Conservation (phyloP, 2,329 filamentous ascomycete genomes). For the Hypoxylon sp. region DNA sequence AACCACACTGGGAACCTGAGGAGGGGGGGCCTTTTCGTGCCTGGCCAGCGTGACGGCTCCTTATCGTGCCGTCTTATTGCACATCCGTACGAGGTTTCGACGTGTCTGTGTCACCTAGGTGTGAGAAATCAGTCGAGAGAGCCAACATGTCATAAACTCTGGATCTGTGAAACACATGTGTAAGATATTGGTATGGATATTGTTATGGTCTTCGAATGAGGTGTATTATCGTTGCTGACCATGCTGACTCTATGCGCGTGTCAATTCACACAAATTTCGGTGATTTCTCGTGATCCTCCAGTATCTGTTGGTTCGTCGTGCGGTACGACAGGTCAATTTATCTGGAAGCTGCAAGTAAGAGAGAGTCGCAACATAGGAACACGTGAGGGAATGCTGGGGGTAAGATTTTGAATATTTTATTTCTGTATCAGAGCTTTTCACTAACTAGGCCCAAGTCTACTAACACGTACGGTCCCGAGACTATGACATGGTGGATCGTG, state of each 20-base stretch:
- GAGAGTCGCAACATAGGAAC: background rate
- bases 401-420: conserved; percentile 13
- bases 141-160: background rate
- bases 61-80: conserved; percentile 17
- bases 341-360: conserved; percentile 4
- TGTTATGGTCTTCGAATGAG: conserved; percentile 4
- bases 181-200: conserved; percentile 5
- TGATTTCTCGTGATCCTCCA: background rate
- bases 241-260: background rate
- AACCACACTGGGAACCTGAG: background rate
- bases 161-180: background rate
- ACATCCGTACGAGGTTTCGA: background rate
- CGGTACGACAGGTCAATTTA: conserved; percentile 7
- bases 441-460: conserved; percentile 1
- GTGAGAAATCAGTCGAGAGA: background rate
- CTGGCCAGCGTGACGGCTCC: conserved; percentile 8
- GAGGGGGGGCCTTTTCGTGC: background rate
- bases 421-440: conserved; percentile 20
- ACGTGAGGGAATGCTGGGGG: background rate
- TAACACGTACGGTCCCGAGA: background rate
- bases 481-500: background rate
- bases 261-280: background rate
- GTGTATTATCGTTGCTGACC: background rate
- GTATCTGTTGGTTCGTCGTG: conserved; percentile 3
- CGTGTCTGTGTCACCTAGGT: conserved; percentile 2